Percentiles rank a stretch among this genome's conserved stretches.
These are phyloP conservation scores for Daldinia loculata DNA, from an alignment of 495 filamentous ascomycete genomes.

Conservation along the genomic window DNA sequence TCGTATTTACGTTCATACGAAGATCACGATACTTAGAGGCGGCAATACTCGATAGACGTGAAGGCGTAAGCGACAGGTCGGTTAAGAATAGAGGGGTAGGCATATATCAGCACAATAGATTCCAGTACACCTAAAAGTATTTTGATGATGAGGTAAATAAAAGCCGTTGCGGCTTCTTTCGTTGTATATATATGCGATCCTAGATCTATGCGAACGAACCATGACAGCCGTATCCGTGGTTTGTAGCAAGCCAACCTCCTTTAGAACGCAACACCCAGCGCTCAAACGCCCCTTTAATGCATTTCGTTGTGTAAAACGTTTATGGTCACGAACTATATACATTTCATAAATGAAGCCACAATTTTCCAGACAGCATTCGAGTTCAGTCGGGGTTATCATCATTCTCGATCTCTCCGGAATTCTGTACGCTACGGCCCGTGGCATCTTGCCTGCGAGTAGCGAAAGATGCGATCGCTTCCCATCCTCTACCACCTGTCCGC, in stretches of 20 bases:
- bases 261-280: constrained; percentile 15
- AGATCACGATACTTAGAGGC: background rate
- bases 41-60: background rate
- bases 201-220: constrained; percentile 10
- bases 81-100: background rate
- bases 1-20: background rate
- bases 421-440: background rate
- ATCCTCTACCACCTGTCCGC: constrained; percentile 70
- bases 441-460: background rate
- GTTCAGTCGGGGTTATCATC: background rate
- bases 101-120: background rate
- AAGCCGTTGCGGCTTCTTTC: background rate
- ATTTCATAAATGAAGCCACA: background rate
- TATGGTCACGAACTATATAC: constrained; percentile 16
- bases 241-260: constrained; percentile 11
- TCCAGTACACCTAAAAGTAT: background rate
- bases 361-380: background rate
- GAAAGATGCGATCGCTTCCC: constrained; percentile 61
- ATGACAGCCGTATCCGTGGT: background rate
- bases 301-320: background rate
- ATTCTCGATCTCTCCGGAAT: background rate
- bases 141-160: background rate
- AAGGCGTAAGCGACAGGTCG: background rate
- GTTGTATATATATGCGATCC: background rate
- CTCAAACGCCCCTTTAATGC: constrained; percentile 3